Evolutionary conservation across 1,284 basidiomycete genomes (phyloP).

Genomic region (Pseudozyma sp.): DNA sequence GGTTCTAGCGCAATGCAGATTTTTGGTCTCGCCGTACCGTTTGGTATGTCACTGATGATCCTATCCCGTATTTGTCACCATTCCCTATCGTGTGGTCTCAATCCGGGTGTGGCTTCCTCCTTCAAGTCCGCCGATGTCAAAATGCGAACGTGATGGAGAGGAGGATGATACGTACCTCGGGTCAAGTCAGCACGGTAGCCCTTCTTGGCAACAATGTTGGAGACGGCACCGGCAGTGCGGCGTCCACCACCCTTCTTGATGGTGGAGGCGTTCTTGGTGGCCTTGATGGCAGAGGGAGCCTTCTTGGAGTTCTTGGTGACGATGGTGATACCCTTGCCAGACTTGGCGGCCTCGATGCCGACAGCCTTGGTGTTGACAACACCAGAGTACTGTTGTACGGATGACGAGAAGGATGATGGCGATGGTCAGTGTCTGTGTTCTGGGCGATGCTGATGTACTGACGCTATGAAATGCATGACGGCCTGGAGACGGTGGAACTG

Average conservation of each 20-base stretch:
- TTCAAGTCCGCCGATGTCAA: not conserved
- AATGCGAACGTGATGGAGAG: too few species aligned
- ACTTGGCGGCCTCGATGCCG: conserved; percentile 54
- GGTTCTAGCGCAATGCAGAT: conserved; percentile 68
- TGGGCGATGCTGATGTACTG: not conserved
- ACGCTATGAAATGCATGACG: not conserved
- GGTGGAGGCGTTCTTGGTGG: conserved; percentile 38
- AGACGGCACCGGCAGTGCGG: conserved; percentile 61
- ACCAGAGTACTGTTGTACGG: conserved; percentile 54
- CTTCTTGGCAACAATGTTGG: conserved; percentile 64
- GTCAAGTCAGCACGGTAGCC: conserved; percentile 67
- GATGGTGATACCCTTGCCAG: conserved; percentile 59
- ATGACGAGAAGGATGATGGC: conserved; percentile 4
- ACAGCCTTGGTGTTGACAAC: conserved; percentile 67
- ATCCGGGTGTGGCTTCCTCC: not conserved
- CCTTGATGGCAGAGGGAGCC: conserved; percentile 47
- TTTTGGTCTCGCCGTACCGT: conserved; percentile 5
- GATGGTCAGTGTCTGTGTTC: conserved; percentile 15
- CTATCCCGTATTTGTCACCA: too few species aligned
- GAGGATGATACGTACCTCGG: conserved; percentile 49
- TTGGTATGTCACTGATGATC: not conserved
- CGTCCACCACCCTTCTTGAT: conserved; percentile 61
- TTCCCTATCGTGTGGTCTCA: not conserved
- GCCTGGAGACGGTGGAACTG: not conserved
- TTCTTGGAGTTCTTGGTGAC: conserved; percentile 66